phyloP scores from a whole-genome alignment of 2,329 filamentous ascomycete species.

The Hymenoscyphus fraxineus region DNA sequence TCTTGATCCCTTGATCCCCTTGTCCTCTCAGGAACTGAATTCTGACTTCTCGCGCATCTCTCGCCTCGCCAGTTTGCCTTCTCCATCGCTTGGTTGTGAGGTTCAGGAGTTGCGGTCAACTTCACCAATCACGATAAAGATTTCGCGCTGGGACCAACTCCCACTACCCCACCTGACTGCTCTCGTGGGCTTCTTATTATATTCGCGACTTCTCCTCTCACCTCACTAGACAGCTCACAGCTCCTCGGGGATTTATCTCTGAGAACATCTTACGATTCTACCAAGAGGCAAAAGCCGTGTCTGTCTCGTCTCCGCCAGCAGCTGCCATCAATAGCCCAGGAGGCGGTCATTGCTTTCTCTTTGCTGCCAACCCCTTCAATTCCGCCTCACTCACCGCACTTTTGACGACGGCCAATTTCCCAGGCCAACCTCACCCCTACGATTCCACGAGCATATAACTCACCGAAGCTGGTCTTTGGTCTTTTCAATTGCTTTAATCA shows the following conservation, averaged over 20 bases:
- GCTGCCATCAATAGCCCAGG: conserved; percentile 12
- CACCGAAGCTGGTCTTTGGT: conserved; percentile 29
- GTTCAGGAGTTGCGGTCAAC: conserved; percentile 12
- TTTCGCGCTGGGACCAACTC: conserved; percentile 10
- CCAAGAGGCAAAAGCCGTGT: conserved; percentile 11
- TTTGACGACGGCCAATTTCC: conserved; percentile 11
- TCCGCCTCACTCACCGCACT: conserved; percentile 10
- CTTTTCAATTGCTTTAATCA: conserved; percentile 8
- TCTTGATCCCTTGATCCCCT: background rate
- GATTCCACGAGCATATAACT: conserved; percentile 15
- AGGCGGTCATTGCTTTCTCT: conserved; percentile 8
- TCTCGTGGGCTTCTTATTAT: background rate
- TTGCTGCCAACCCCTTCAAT: conserved; percentile 7
- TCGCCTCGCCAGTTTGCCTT: conserved; percentile 18
- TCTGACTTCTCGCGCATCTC: background rate
- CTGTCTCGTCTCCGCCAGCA: conserved; percentile 2
- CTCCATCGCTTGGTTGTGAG: conserved; percentile 19
- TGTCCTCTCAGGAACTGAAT: background rate
- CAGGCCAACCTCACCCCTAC: background rate
- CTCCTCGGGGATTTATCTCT: background rate
- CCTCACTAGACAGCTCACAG: conserved; percentile 5
- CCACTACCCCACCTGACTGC: conserved; percentile 13
- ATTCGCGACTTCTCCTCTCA: background rate
- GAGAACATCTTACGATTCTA: background rate
- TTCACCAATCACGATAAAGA: conserved; percentile 26